Conservation (phyloP, 352 stramenopile genomes). For the Globisporangium polare region DNA sequence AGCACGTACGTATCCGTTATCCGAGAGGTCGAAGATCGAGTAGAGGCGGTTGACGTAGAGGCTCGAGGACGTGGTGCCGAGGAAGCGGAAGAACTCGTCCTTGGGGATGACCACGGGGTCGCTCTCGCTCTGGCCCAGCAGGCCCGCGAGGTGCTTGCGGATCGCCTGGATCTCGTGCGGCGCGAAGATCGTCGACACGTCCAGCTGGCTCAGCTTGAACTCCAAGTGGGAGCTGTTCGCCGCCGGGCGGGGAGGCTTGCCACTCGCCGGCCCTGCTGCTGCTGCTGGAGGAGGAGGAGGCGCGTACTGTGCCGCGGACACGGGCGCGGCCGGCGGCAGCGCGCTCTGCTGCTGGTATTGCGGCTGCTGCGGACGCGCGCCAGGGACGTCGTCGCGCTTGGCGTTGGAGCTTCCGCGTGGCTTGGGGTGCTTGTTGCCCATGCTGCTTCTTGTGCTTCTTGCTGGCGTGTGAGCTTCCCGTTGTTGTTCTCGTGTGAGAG, state of each 20-base stretch:
- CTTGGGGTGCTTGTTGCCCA: slow-evolving; percentile 87
- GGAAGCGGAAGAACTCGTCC: slow-evolving; percentile 85
- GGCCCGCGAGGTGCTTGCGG: slow-evolving; percentile 62
- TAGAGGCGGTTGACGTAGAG: slow-evolving; percentile 85
- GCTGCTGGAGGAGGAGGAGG: slow-evolving; percentile 11
- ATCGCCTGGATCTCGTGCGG: slow-evolving; percentile 76
- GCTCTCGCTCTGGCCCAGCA: slow-evolving; percentile 62
- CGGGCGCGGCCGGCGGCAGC: slow-evolving; percentile 4
- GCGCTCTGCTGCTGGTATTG: slow-evolving; percentile 10
- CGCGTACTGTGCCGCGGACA: background rate
- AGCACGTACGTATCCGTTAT: slow-evolving; percentile 55
- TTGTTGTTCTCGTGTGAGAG: background rate
- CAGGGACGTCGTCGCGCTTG: slow-evolving; percentile 18
- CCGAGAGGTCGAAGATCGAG: slow-evolving; percentile 80
- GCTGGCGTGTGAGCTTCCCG: background rate
- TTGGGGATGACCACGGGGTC: slow-evolving; percentile 77
- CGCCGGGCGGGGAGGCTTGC: slow-evolving; percentile 19
- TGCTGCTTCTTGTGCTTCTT: slow-evolving; percentile 17
- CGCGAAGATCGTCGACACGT: slow-evolving; percentile 73
- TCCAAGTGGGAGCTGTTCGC: slow-evolving; percentile 42
- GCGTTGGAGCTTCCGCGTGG: slow-evolving; percentile 25
- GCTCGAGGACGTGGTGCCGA: slow-evolving; percentile 63
- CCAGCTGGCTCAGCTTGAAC: slow-evolving; percentile 67
- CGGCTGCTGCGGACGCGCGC: slow-evolving; percentile 12
- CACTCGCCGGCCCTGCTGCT: slow-evolving; percentile 12